Base-by-base conservation (phyloP, 1,284 basidiomycete genomes). In the Apiotrichum sp. region DNA sequence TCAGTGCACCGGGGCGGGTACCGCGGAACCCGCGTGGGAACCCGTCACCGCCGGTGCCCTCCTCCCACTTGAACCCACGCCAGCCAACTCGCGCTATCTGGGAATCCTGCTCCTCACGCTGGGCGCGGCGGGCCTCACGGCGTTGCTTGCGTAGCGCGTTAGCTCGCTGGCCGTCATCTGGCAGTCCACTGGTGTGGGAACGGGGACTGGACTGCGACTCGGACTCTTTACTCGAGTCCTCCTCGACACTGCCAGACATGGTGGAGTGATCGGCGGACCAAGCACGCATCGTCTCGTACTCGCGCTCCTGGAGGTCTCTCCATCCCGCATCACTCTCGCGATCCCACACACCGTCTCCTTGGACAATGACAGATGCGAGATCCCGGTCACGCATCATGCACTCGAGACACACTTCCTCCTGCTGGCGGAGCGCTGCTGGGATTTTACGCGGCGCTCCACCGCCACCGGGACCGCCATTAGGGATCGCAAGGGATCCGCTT, bases 351-450 rank as follows among this genome's bases (percentile, higher is more conserved):
- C 91, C 90, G 4, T 86, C 84, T 34, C 86, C 85, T 2, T 86
- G 82, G 29, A 97, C 95, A 70, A 88, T 83, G 33, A 98, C 90
- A 74, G 97, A 95, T 38, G 88, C 91, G 88, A 98, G 92, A 72
- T 98, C 95, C 70, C 95, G 86, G 77, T 98, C 95, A 44, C 95
- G 86, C 95, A 98, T 98, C 68, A 96, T 90, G 74, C 95, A 98
- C 77, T 98, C 95, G 48, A 98, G 81, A 68, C 95, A 98, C 44
- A 98, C 80, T 73, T 97, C 93, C 48, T 78, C 78, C 7, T 67
- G 66, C 38, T 50, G 55, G 29, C 52, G 52, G 40, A 49, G 39
- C 14, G 49, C 35, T 1, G 41, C 52, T 0, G 44, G 29, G 36
- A 34, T 36, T n/a, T 47, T 36, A 2, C 51, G 52, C 1, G 43